Conservation (phyloP, 805 yeast genomes). For the Wickerhamiella azyma region DNA sequence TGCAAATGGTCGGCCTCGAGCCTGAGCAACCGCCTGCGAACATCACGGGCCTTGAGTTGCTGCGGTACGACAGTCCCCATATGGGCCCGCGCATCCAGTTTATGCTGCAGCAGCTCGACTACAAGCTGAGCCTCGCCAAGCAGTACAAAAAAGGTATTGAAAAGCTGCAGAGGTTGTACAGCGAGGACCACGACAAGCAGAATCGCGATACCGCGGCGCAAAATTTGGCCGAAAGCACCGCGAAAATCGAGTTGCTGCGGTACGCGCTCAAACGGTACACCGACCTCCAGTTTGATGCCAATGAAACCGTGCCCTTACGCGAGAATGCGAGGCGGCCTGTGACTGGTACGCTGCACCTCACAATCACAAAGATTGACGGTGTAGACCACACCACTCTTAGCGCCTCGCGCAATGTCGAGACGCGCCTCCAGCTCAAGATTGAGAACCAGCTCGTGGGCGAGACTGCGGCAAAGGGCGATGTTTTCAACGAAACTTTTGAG, state of each 20-base stretch:
- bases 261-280: constrained; percentile 78
- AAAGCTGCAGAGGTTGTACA: constrained; percentile 72
- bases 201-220: constrained; percentile 80
- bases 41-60: constrained; percentile 41
- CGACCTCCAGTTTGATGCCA: constrained; percentile 59
- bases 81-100: constrained; percentile 88
- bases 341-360: constrained; percentile 63
- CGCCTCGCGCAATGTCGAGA: constrained; percentile 65
- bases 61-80: constrained; percentile 88
- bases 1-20: constrained; percentile 32
- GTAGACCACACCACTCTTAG: constrained; percentile 88
- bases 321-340: constrained; percentile 68
- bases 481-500: constrained; percentile 64
- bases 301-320: constrained; percentile 47
- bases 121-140: constrained; percentile 84
- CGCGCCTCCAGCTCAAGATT: constrained; percentile 60
- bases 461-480: constrained; percentile 61
- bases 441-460: constrained; percentile 84
- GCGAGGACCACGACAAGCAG: constrained; percentile 80
- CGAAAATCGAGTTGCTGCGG: constrained; percentile 69
- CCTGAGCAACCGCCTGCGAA: constrained; percentile 10
- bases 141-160: constrained; percentile 89
- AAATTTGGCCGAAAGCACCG: constrained; percentile 71
- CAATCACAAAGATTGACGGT: constrained; percentile 67
- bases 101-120: constrained; percentile 89